Evolutionary conservation across 768 basidiomycete genomes (phyloP), one percentile per base, ranked within the genome.

Genomic region (Rhizopogon vulgaris): DNA sequence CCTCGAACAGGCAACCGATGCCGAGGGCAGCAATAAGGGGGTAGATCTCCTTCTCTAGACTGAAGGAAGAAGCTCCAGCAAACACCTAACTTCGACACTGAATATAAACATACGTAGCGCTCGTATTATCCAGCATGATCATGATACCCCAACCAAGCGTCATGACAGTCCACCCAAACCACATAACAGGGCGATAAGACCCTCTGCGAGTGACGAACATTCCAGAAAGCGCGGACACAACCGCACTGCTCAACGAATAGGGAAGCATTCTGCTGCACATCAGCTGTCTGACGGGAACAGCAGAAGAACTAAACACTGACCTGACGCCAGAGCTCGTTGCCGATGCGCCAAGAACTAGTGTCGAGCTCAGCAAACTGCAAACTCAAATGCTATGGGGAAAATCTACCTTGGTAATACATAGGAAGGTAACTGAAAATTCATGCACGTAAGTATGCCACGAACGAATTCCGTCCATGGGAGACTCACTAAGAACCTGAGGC

Each of bases 401-500:
- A 22, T 46, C 32, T 52, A 30, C 64, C 66, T 56, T 74, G 74
- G 48, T 69, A 75, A 54, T 73, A 74, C 48, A 74, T 56, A 4
- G 74, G 73, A 34, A 74, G 48, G 47, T 75, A 73, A 50, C 65
- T 68, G 25, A 25, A 37, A 12, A 48, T 9, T 25, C 4, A 9
- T 4, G 37, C 4, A 5, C 5, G 37, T 66, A 27, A 64, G 36
- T 48, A 42, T 14, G 24, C 1, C 25, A 24, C 10, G 14, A 15
- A 37, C 34, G 14, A 40, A 2, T 7, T 5, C 11, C 1, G 3
- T 32, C 48, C 9, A 49, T 5, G 50, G 48, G 7, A 11, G 6
- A 52, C 64, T 11, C 43, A 68, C 64, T 62, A 70, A 62, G 49
- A 59, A 48, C 36, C 64, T 68, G 47, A 51, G 45, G 6, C 6